Base-by-base conservation (phyloP, 257 asterid species). In the Nicotiana benthamiana region DNA sequence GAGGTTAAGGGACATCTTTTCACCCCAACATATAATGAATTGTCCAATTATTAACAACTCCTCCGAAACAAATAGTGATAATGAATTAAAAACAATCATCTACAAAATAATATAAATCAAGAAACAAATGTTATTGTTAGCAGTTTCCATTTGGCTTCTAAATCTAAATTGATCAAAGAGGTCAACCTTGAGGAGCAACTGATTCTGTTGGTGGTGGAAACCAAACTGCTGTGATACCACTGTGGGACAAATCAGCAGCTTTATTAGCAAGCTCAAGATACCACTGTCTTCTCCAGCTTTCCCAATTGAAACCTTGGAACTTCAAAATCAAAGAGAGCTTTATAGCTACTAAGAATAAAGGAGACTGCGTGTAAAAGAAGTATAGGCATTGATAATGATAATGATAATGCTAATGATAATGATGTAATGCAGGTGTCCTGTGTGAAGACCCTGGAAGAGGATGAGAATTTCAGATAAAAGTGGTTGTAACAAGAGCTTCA, bases 271-370 rank as follows among this genome's bases (percentile, higher is more conserved):
- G 90, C 62, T 87, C 88, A 68, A 81, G 82, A 61, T 87, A 85
- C 90, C 90, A 87, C 78, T 51, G 75, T 77, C 84, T 83, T 81
- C 88, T 83, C 85, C 85, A 85, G 81, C 88, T 85, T 84, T 87
- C 90, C 90, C 90, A 87, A 85, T 87, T 87, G 83, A 87, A 87
- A 59, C 87, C 90, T 83, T 87, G 90, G 82, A 86, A 86, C 89
- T 86, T 85, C 72, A 85, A 80, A 43, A 72, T 46, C 22, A 70
- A 82, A 51, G 74, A 59, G 78, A 80, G 57, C 56, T 27, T 18
- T 4, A 32, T 28, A 66, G 78, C 13, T 15, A 72, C 60, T 72
- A 72, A 22, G 40, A 59, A 46, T 46, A 43, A 15, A 70, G 46
- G 78, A 6, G 13, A 24, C 40, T 20, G 8, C 17, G 15, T 24